phyloP scores from a whole-genome alignment of 1,139 yeast genomes.

The Trichomonascaceae sp. region DNA sequence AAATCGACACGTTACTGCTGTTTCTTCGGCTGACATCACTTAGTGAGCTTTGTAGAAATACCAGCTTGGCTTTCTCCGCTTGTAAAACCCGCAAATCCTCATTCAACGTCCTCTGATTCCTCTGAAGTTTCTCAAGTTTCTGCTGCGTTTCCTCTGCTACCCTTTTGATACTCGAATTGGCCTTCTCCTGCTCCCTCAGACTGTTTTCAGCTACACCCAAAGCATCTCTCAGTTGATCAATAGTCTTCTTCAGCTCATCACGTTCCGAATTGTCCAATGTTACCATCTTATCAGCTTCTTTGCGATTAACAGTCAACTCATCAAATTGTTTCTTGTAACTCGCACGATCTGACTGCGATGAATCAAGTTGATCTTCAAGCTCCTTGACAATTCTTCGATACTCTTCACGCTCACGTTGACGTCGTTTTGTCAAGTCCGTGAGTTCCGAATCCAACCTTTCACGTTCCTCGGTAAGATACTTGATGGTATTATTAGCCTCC shows the following conservation, averaged over 20 bases:
- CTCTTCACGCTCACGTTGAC: constrained; percentile 43
- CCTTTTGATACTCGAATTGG: constrained; percentile 29
- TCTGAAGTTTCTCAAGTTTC: constrained; percentile 42
- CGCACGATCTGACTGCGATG: constrained; percentile 27
- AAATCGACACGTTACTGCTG: constrained; percentile 1
- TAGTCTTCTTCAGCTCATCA: constrained; percentile 22
- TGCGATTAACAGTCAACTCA: constrained; percentile 22
- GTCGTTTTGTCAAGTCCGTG: constrained; percentile 43
- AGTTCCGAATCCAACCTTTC: constrained; percentile 51
- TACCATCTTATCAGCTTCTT: constrained; percentile 25
- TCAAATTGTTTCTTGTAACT: constrained; percentile 21
- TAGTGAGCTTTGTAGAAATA: constrained; percentile 8
- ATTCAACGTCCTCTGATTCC: constrained; percentile 53
- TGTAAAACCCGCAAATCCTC: constrained; percentile 44
- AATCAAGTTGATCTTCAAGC: constrained; percentile 27
- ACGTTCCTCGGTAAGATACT: constrained; percentile 50
- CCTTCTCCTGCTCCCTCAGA: constrained; percentile 27
- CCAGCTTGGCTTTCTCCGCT: constrained; percentile 23
- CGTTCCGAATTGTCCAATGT: constrained; percentile 26
- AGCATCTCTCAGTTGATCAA: constrained; percentile 22
- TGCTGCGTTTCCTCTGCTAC: constrained; percentile 33
- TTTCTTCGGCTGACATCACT: constrained; percentile 8
- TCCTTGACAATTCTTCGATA: constrained; percentile 28
- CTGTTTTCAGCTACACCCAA: constrained; percentile 28
- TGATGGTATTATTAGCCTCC: constrained; percentile 42